phyloP scores from a whole-genome alignment of 164 flowering plant species.

The Vitis vinifera region ASM3070453v1 NC_081805.1:19997001-19997500 shows the following conservation, averaged over 20 bases:
- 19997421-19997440: conserved; percentile 29
- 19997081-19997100: conserved; percentile 8
- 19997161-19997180: conserved; percentile 41
- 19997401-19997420: conserved; percentile 42
- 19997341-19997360: conserved; percentile 32
- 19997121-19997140: conserved; percentile 64
- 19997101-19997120: conserved; percentile 20
- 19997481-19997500: conserved; percentile 43
- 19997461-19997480: conserved; percentile 40
- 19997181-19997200: conserved; percentile 17
- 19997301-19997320: conserved; percentile 36
- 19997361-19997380: conserved; percentile 56
- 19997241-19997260: conserved; percentile 39
- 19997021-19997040: conserved; percentile 48
- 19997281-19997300: conserved; percentile 43
- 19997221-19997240: conserved; percentile 37
- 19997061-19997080: conserved; percentile 30
- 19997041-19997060: conserved; percentile 39
- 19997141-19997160: conserved; percentile 25
- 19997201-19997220: conserved; percentile 32
- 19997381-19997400: conserved; percentile 30
- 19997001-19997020: conserved; percentile 38
- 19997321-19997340: conserved; percentile 19
- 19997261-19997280: conserved; percentile 35
- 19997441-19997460: conserved; percentile 51